Conservation (phyloP, 1,139 yeast species). For the Geotrichum carabidarum region DNA sequence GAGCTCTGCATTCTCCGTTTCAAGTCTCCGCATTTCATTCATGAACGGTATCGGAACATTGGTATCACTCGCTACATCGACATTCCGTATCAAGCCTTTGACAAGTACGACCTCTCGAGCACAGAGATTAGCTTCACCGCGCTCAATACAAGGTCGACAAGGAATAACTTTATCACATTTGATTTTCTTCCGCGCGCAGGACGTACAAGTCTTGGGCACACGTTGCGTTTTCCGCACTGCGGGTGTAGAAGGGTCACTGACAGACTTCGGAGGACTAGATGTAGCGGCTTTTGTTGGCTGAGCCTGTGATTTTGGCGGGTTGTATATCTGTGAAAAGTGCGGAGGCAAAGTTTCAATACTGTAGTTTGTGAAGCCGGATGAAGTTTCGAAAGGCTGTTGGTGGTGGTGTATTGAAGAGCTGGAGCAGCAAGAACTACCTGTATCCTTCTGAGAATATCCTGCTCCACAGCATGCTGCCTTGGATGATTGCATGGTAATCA, state of each 20-base stretch:
- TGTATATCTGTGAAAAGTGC: background rate
- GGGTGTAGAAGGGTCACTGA: background rate
- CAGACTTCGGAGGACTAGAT: no score
- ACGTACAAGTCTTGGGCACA: conserved; percentile 23
- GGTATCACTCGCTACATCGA: conserved; percentile 12
- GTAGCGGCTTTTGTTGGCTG: no score
- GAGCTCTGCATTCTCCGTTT: conserved; percentile 17
- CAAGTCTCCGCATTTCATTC: conserved; percentile 6
- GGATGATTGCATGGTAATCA: no score
- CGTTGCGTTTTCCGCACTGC: conserved; percentile 20
- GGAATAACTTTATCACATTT: conserved; percentile 26
- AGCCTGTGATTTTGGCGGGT: no score
- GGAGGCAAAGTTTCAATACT: background rate
- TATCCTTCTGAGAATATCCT: no score
- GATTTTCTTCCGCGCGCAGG: conserved; percentile 23
- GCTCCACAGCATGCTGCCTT: no score
- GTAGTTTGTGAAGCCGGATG: no score
- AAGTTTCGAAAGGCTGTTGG: no score
- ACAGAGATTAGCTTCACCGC: conserved; percentile 24
- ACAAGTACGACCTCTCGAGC: conserved; percentile 26
- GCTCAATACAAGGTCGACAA: conserved; percentile 22
- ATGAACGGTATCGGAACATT: conserved; percentile 6
- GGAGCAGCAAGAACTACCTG: no score
- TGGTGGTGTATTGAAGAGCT: no score
- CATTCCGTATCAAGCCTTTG: conserved; percentile 21